Evolutionary conservation across 1,139 yeast genomes (phyloP), one percentile per base, ranked within the genome.

Genomic region (Hansenula sp.): DNA sequence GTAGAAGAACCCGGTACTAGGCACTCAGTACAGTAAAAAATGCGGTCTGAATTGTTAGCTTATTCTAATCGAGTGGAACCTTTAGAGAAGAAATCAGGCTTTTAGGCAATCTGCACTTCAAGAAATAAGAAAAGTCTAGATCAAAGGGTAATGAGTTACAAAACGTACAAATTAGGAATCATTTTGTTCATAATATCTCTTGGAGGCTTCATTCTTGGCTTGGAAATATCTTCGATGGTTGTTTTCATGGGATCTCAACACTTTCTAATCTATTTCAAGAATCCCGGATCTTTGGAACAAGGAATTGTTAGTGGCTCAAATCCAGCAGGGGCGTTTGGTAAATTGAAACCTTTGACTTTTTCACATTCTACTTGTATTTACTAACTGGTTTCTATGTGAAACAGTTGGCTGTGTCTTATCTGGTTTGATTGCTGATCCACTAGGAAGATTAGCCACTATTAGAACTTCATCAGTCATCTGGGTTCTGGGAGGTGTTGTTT

Each of bases 221-320:
- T 81, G 52, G 91, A 84, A 63, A 79, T 81, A 35, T 79, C 87
- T 0, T 81, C 86, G 5, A 71, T 84, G 69, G 76, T 88, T 1
- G 77, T 81, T 1, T 81, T 83, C 54, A 61, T 81, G 34, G 76
- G 79, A 33, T 65, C 70, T 10, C 56, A 53, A 0, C 62, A 63
- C 4, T 81, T 81, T 56, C 59, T 65, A 36, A 49, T 53, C 1
- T 72, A 62, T 47, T 83, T 82, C 56, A 46, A 66, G 44, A 37
- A 56, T 36, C 84, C 86, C 1, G 57, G 63, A 11, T 56, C 71
- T 0, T 39, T 65, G 2, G 35, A 49, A 25, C 71, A 71, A 47
- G 79, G 79, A 0, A 34, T 69, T 1, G 58, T 73, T 39, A 69
- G 70, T 8, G 71, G 72, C 0, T 55, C 72, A 2, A 68, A 65